These are phyloP conservation scores for Trichopus zeylanicus DNA, from an alignment of 116 monocot genomes.

Conservation along the genomic window DNA sequence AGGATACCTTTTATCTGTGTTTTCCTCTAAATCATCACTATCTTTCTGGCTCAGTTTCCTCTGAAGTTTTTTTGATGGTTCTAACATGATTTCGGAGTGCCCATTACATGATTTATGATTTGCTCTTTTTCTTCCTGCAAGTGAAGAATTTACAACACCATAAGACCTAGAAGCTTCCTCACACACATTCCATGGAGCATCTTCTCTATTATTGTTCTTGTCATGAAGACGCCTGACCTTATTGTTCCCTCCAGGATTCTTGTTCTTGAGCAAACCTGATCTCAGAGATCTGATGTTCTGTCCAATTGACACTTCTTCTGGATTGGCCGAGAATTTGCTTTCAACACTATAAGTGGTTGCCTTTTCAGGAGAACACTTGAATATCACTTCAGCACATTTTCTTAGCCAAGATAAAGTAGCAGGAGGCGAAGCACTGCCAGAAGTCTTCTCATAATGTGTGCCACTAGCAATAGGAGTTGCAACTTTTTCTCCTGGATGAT, in stretches of 20 bases:
- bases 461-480: slow-evolving; percentile 4
- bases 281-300: background rate
- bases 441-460: slow-evolving; percentile 10
- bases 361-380: slow-evolving; percentile 46
- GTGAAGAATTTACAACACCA: slow-evolving; percentile 6
- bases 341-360: slow-evolving; percentile 3
- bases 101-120: slow-evolving; percentile 18
- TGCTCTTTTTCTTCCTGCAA: slow-evolving; percentile 36
- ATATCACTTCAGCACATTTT: slow-evolving; percentile 56
- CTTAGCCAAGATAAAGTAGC: slow-evolving; percentile 55
- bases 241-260: background rate
- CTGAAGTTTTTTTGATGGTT: slow-evolving; percentile 18
- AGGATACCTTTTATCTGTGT: slow-evolving; percentile 11
- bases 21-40: slow-evolving; percentile 6
- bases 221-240: too few species aligned
- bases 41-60: slow-evolving; percentile 24
- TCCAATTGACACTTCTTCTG: background rate
- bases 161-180: background rate
- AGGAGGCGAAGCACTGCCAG: slow-evolving; percentile 24
- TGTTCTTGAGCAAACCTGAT: background rate
- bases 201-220: too few species aligned
- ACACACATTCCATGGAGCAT: slow-evolving; percentile 1
- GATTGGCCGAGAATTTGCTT: background rate
- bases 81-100: slow-evolving; percentile 18
- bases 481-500: slow-evolving; percentile 8